phyloP scores from a whole-genome alignment of 495 filamentous ascomycete genomes.

The Xylaria palmicola region DNA sequence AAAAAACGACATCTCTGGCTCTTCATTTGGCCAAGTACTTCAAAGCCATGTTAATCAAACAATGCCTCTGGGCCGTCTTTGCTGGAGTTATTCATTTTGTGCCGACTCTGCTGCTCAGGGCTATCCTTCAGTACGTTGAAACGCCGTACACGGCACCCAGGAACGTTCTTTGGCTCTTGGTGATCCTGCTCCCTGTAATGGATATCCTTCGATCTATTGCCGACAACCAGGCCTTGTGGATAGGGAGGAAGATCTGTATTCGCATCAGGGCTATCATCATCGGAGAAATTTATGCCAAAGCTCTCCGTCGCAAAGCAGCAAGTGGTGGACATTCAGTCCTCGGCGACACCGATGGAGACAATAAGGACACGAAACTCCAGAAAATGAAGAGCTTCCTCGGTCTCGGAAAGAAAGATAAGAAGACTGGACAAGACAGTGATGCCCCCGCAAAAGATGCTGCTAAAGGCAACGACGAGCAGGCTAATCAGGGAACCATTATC shows the following conservation, averaged over 20 bases:
- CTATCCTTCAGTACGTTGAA: constrained; percentile 91
- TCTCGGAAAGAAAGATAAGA: constrained; percentile 56
- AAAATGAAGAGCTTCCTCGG: constrained; percentile 54
- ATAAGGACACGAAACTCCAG: constrained; percentile 47
- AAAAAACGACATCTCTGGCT: constrained; percentile 78
- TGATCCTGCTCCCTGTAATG: constrained; percentile 81
- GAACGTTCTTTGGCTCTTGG: constrained; percentile 95
- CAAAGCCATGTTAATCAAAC: constrained; percentile 68
- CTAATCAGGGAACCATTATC: constrained; percentile 93
- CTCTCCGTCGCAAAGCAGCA: constrained; percentile 85
- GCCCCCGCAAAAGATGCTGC: constrained; percentile 32
- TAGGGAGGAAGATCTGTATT: constrained; percentile 92
- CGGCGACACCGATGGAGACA: constrained; percentile 45
- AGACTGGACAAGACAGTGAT: constrained; percentile 32
- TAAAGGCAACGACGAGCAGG: constrained; percentile 63
- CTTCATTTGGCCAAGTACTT: constrained; percentile 86
- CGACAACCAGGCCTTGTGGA: constrained; percentile 86
- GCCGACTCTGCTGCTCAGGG: constrained; percentile 85
- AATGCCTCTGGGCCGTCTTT: constrained; percentile 76
- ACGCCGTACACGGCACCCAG: constrained; percentile 71
- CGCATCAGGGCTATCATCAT: constrained; percentile 91
- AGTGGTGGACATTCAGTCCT: constrained; percentile 69
- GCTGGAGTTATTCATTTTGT: constrained; percentile 81
- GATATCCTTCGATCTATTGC: constrained; percentile 74
- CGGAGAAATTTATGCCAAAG: constrained; percentile 97